Percentiles rank a stretch among this genome's conserved stretches.
phyloP scores from a whole-genome alignment of 1,284 basidiomycete genomes.

The Fereydounia khargensis region DNA sequence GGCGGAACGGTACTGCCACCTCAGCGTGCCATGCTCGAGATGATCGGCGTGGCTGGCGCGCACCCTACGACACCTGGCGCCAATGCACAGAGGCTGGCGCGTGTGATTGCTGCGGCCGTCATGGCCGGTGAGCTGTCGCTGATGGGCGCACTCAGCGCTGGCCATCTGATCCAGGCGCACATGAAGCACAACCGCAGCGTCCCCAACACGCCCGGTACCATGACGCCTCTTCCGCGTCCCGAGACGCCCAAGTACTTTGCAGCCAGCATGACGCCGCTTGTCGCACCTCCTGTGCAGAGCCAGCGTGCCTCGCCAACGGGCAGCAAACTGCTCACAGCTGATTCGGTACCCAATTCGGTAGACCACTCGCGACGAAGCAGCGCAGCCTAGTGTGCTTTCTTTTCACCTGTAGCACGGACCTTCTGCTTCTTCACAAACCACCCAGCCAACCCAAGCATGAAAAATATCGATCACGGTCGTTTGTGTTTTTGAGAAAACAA shows the following conservation, averaged over 20 bases:
- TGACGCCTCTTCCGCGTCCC: slow-evolving; percentile 43
- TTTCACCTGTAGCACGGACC: no score
- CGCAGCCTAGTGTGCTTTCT: no score
- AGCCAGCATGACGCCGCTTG: slow-evolving; percentile 46
- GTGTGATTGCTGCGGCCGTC: slow-evolving; percentile 55
- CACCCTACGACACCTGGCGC: slow-evolving; percentile 50
- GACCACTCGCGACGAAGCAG: neutral
- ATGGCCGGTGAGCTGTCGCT: slow-evolving; percentile 56
- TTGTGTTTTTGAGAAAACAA: no score
- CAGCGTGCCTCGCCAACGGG: slow-evolving; percentile 24
- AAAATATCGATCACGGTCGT: no score
- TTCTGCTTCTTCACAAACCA: no score
- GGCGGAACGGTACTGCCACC: slow-evolving; percentile 70
- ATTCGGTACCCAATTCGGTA: neutral
- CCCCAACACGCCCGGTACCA: slow-evolving; percentile 50
- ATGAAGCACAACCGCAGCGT: slow-evolving; percentile 56
- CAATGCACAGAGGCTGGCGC: slow-evolving; percentile 54
- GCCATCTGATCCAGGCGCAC: slow-evolving; percentile 56
- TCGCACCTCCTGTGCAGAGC: slow-evolving; percentile 36
- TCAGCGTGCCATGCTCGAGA: slow-evolving; percentile 53
- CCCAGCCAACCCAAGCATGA: no score
- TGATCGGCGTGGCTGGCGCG: slow-evolving; percentile 54
- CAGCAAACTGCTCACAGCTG: neutral
- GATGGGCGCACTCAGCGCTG: slow-evolving; percentile 53
- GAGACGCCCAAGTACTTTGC: slow-evolving; percentile 47